Evolutionary conservation across 2,329 filamentous ascomycete species (phyloP).

Genomic region (Atkinsonella texensis): DNA sequence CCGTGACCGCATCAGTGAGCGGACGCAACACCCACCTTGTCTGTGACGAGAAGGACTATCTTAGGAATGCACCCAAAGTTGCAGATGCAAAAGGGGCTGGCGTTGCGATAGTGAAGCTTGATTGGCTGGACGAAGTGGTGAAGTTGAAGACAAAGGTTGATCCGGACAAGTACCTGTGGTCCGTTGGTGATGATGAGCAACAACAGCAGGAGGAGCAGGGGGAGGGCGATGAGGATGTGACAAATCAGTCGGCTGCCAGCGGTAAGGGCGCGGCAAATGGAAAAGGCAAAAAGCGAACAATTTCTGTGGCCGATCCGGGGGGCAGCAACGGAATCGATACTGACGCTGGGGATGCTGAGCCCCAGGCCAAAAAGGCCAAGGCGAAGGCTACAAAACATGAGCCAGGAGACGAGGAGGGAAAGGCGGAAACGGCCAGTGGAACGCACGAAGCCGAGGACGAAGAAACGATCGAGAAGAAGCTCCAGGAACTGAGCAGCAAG

Average conservation of each 20-base stretch:
- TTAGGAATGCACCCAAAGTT: constrained; percentile 38
- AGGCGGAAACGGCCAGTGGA: constrained; percentile 16
- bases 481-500: constrained; percentile 24
- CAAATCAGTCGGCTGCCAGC: neutral
- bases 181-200: neutral
- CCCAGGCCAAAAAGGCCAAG: constrained; percentile 20
- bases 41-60: constrained; percentile 39
- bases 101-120: constrained; percentile 43
- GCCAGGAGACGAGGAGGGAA: constrained; percentile 27
- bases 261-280: constrained; percentile 14
- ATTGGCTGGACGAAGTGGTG: constrained; percentile 52
- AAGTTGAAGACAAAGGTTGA: constrained; percentile 13
- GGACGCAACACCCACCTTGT: constrained; percentile 44
- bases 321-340: constrained; percentile 13
- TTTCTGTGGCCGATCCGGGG: constrained; percentile 11
- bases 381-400: constrained; percentile 16
- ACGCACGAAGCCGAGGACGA: constrained; percentile 16
- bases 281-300: constrained; percentile 16
- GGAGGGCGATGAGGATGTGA: neutral
- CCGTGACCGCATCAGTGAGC: constrained; percentile 33
- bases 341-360: constrained; percentile 8
- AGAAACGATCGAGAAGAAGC: constrained; percentile 22
- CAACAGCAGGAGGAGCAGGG: constrained; percentile 5
- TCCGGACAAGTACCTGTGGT: constrained; percentile 16
- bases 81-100: constrained; percentile 31